These are phyloP conservation scores for Coemansia sp. DNA, from an alignment of 192 early-diverging fungal genomes.

Conservation along the genomic window DNA sequence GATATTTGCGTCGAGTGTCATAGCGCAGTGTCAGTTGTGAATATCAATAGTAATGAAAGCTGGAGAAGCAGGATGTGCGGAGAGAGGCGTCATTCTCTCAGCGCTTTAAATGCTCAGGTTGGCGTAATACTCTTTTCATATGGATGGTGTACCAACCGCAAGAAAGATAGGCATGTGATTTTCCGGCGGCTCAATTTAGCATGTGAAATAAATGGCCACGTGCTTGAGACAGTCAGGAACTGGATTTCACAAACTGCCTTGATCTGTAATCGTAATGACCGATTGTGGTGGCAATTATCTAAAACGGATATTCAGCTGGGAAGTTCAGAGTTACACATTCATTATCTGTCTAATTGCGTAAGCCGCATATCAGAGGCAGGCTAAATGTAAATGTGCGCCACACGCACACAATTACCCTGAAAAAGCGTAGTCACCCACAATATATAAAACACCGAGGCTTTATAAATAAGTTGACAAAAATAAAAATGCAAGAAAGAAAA, in stretches of 20 bases:
- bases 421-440: not conserved
- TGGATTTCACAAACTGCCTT: not conserved
- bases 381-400: not conserved
- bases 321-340: not conserved
- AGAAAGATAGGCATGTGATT: not conserved
- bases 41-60: not conserved
- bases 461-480: not conserved
- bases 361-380: not conserved
- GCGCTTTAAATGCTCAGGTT: not conserved
- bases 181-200: not conserved
- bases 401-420: not conserved
- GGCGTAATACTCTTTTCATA: not conserved
- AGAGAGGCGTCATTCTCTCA: not conserved
- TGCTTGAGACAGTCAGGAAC: not conserved
- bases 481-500: not conserved
- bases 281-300: too few species aligned
- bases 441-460: not conserved
- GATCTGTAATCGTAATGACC: not conserved
- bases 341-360: not conserved
- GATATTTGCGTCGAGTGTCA: constrained; percentile 3
- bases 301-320: not conserved
- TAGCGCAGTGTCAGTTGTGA: not conserved
- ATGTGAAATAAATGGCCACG: not conserved
- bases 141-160: not conserved
- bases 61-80: not conserved